Evolutionary conservation across 257 asterid genomes (phyloP), one percentile per base, ranked within the genome.

Genomic region (Nicotiana tomentosiformis): DNA sequence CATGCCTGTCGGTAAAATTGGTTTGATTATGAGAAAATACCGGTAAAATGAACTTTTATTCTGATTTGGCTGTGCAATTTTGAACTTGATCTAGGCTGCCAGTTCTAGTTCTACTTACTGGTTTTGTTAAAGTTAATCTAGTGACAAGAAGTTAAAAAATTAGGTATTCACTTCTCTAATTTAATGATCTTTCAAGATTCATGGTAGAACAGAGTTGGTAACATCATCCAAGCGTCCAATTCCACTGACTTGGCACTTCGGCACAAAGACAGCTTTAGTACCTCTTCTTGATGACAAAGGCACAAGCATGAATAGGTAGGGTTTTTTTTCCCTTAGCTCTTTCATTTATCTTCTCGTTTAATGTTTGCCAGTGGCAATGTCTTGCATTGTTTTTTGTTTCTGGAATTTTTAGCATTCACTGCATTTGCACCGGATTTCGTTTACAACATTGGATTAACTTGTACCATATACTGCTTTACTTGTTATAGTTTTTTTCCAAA

Each of bases 201-300:
- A 96, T 84, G 98, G 99, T 57, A 93, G 93, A 91, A 94, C 99
- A 32, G 99, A 96, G 92, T 86, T 96, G 90, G 97, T 96, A 76
- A 90, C 95, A 56, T 92, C 98, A 84, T 86, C 95, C 77, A 96
- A 90, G 89, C 99, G 99, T 77, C 98, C 99, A 65, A 98, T 96
- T 87, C 98, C 99, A 10, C 88, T 96, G 92, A 96, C 92, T 68
- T 93, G 99, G 99, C 95, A 93, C 85, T 96, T 96, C 85, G 93
- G 98, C 17, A 90, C 97, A 68, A 96, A 92, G 93, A 85, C 95
- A 83, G 87, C 93, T 89, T 68, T 94, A 82, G 84, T 90, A 81
- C 98, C 97, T 16, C 99, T 96, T 87, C 97, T 96, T 82, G 86
- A 96, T 83, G 92, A 96, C 87, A 96, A 92, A 89, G 99, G 99